Percentiles rank a stretch among this genome's conserved stretches.
These are phyloP conservation scores for Cucurbita maxima DNA, from an alignment of 306 rosid species.

Conservation along the genomic window DNA sequence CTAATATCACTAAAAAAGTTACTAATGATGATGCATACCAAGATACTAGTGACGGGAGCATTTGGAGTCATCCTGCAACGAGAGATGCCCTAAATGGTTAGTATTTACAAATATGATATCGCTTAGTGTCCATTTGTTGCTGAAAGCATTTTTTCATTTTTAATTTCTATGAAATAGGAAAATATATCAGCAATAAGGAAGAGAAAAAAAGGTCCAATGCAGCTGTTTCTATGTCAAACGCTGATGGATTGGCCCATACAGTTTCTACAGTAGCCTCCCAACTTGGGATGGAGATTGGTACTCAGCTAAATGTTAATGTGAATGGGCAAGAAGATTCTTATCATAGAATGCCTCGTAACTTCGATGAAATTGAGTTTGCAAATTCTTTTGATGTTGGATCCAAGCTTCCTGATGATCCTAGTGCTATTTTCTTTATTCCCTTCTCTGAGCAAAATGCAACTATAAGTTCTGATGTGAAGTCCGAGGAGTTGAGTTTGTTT, in stretches of 20 bases:
- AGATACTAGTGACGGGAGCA: constrained; percentile 10
- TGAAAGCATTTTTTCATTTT: neutral
- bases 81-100: constrained; percentile 19
- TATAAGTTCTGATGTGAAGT: constrained; percentile 10
- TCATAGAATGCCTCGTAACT: neutral
- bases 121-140: neutral
- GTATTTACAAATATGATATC: neutral
- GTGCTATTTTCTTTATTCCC: constrained; percentile 15
- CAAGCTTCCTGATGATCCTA: constrained; percentile 21
- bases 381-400: constrained; percentile 15
- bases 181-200: constrained; percentile 8
- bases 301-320: constrained; percentile 11
- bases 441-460: constrained; percentile 16
- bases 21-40: constrained; percentile 9
- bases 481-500: constrained; percentile 28
- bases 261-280: constrained; percentile 12
- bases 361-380: constrained; percentile 11
- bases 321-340: constrained; percentile 15
- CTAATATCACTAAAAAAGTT: constrained; percentile 4
- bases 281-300: constrained; percentile 14
- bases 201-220: neutral
- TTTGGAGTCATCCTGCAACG: constrained; percentile 14
- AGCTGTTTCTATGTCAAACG: neutral
- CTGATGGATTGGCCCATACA: constrained; percentile 6
- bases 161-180: constrained; percentile 11